Evolutionary conservation across 768 basidiomycete genomes (phyloP).

Genomic region (Tulasnella sp.): DNA sequence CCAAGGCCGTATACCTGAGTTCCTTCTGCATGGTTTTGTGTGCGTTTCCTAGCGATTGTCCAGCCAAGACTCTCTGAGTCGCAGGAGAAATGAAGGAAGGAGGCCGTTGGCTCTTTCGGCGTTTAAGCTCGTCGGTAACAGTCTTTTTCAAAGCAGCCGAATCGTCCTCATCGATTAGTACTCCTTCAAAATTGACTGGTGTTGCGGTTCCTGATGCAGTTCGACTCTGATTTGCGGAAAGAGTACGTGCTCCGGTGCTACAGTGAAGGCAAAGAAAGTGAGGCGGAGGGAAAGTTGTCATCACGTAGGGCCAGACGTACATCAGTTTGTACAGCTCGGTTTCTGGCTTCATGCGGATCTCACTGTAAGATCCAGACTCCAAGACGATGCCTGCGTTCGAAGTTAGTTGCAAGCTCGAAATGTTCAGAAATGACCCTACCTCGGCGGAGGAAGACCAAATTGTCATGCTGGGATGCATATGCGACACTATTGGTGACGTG

Average conservation of each 20-base stretch:
- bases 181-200: conserved; percentile 24
- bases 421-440: conserved; percentile 28
- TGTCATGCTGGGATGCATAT: conserved; percentile 69
- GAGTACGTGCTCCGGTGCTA: conserved; percentile 8
- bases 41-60: background rate
- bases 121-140: background rate
- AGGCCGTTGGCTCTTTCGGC: conserved; percentile 17
- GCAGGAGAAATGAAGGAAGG: conserved; percentile 23
- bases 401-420: background rate
- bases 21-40: conserved; percentile 23
- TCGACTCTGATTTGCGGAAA: conserved; percentile 20
- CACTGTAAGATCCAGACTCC: conserved; percentile 56
- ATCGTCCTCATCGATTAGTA: background rate
- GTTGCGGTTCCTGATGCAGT: conserved; percentile 41
- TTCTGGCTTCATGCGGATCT: conserved; percentile 46
- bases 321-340: conserved; percentile 65
- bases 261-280: background rate
- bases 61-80: conserved; percentile 14
- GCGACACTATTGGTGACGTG: conserved; percentile 81
- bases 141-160: background rate
- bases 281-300: background rate
- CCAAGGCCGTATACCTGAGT: conserved; percentile 23
- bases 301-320: conserved; percentile 40
- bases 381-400: conserved; percentile 42
- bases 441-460: conserved; percentile 60